Evolutionary conservation across 2,329 filamentous ascomycete genomes (phyloP).

Genomic region (Cytospora mali): DNA sequence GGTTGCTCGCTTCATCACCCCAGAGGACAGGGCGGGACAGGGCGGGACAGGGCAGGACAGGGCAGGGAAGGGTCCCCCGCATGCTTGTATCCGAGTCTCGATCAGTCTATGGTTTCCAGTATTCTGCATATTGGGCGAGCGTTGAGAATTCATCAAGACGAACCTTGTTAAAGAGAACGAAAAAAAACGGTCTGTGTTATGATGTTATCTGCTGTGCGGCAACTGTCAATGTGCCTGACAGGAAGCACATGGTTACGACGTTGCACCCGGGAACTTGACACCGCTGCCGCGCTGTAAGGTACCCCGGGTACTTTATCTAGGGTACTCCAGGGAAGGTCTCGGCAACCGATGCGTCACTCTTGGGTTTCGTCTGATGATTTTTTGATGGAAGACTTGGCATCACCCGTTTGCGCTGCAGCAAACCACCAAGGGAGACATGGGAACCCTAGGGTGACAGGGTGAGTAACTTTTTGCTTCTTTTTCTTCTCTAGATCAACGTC

Average conservation of each 20-base stretch:
- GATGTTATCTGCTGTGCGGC: no score
- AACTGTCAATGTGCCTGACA: not conserved
- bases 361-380: not conserved
- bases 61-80: no score
- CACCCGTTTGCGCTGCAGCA: not conserved
- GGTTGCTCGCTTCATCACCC: not conserved
- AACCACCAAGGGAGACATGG: not conserved
- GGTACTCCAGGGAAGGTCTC: not conserved
- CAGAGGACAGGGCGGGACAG: not conserved
- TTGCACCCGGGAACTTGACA: not conserved
- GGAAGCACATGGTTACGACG: not conserved
- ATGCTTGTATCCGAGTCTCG: not conserved
- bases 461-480: no score
- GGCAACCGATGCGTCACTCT: not conserved
- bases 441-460: not conserved
- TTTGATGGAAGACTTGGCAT: not conserved
- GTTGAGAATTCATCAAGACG: no score
- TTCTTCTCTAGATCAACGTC: not conserved
- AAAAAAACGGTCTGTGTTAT: no score
- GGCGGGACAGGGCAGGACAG: no score
- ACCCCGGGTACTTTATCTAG: not conserved
- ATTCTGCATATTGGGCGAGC: no score
- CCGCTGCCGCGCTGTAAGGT: not conserved
- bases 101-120: not conserved
- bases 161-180: no score